Evolutionary conservation across 345 rosid genomes (phyloP).

Genomic region (Leavenworthia alabamica): DNA sequence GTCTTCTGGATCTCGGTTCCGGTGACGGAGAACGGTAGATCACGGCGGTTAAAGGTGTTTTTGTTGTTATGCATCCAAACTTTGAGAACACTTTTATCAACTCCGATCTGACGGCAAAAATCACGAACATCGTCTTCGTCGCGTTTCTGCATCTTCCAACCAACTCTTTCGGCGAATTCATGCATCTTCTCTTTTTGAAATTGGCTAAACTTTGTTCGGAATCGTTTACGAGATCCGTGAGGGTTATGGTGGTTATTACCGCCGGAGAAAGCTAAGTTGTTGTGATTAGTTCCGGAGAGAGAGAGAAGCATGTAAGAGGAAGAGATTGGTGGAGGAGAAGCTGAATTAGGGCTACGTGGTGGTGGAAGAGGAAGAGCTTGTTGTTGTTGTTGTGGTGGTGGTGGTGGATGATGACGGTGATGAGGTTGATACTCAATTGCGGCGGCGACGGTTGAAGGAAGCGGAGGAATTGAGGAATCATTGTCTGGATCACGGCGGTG

Average conservation of each 20-base stretch:
- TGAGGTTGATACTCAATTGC: constrained; percentile 49
- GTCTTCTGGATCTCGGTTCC: constrained; percentile 5
- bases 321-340: constrained; percentile 66
- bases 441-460: constrained; percentile 8
- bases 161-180: constrained; percentile 63
- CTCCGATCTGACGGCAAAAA: constrained; percentile 64
- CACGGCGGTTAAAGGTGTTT: constrained; percentile 48
- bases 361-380: constrained; percentile 11
- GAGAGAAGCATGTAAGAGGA: constrained; percentile 75
- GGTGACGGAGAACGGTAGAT: neutral
- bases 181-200: constrained; percentile 68
- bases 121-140: constrained; percentile 68
- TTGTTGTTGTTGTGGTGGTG: constrained; percentile 16
- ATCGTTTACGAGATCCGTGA: constrained; percentile 46
- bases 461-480: constrained; percentile 7
- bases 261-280: constrained; percentile 21
- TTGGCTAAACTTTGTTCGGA: constrained; percentile 65
- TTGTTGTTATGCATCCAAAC: constrained; percentile 99
- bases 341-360: constrained; percentile 60
- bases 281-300: constrained; percentile 44
- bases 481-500: constrained; percentile 70
- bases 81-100: constrained; percentile 64
- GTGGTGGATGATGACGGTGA: constrained; percentile 72
- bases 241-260: constrained; percentile 1
- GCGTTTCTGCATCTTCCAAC: constrained; percentile 90